Percentiles rank a stretch among this genome's conserved stretches.
Evolutionary conservation across 257 asterid genomes (phyloP).

Genomic region (Eucommia ulmoides): DNA sequence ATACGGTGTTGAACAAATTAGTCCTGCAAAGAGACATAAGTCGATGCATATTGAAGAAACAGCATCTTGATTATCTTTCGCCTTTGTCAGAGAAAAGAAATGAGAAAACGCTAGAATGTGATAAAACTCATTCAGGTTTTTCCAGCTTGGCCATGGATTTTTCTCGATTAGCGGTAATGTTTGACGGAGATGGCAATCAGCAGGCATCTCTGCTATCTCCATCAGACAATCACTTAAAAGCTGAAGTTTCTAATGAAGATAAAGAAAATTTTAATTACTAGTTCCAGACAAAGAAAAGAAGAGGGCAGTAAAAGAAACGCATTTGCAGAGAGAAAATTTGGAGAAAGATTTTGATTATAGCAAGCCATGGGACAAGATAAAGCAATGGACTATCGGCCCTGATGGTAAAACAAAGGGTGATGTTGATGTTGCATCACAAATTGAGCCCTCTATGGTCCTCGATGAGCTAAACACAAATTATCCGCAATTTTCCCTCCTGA

Average conservation of each 20-base stretch:
- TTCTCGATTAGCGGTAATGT: background rate
- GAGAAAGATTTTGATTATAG: background rate
- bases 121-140: background rate
- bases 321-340: background rate
- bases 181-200: background rate
- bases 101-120: background rate
- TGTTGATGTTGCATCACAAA: background rate
- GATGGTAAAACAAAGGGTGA: background rate
- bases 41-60: background rate
- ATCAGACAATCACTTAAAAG: background rate
- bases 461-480: conserved; percentile 42
- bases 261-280: background rate
- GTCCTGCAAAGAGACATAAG: too few relatives aligned
- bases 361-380: background rate
- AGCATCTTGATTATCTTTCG: background rate
- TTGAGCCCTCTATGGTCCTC: background rate
- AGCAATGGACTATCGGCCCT: background rate
- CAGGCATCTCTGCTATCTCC: background rate
- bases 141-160: background rate
- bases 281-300: background rate
- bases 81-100: background rate
- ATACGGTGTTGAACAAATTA: too few relatives aligned
- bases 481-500: conserved; percentile 47
- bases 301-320: background rate
- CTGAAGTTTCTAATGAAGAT: background rate